phyloP scores from a whole-genome alignment of 257 asterid species.

The Solanum piurae region DNA sequence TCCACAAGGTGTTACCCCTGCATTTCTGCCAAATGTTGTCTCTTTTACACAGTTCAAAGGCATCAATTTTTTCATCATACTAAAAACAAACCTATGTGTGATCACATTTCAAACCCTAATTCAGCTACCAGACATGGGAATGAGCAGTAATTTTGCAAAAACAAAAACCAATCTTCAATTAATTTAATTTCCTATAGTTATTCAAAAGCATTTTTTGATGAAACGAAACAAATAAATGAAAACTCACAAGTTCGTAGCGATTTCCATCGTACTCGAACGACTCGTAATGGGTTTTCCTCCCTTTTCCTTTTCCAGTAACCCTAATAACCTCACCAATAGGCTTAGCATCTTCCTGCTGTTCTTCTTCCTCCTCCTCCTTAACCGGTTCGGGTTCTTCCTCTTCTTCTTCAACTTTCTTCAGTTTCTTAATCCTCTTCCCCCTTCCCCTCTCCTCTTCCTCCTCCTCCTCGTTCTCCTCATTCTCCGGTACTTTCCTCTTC shows the following conservation, averaged over 20 bases:
- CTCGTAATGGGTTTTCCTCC: constrained; percentile 30
- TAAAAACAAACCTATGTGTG: background rate
- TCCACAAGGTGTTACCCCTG: background rate
- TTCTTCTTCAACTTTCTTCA: constrained; percentile 33
- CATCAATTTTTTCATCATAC: background rate
- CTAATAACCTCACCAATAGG: constrained; percentile 61
- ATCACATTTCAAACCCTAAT: background rate
- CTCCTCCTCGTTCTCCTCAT: background rate
- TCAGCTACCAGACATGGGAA: background rate
- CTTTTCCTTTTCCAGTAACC: constrained; percentile 62
- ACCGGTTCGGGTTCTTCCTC: constrained; percentile 4
- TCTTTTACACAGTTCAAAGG: background rate
- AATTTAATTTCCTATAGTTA: background rate
- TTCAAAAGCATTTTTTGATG: background rate
- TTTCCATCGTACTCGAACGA: constrained; percentile 67
- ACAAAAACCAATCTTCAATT: background rate
- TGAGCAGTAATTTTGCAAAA: background rate
- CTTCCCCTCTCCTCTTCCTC: constrained; percentile 3
- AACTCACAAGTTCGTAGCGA: constrained; percentile 65
- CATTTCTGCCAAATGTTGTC: background rate
- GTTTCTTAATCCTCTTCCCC: constrained; percentile 17
- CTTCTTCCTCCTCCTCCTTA: background rate
- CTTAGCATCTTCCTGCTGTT: constrained; percentile 39
- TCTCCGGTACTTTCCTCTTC: constrained; percentile 7
- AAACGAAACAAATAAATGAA: background rate